These are phyloP conservation scores for Phytopythium vexans DNA, from an alignment of 352 stramenopile genomes.

Conservation along the genomic window DNA sequence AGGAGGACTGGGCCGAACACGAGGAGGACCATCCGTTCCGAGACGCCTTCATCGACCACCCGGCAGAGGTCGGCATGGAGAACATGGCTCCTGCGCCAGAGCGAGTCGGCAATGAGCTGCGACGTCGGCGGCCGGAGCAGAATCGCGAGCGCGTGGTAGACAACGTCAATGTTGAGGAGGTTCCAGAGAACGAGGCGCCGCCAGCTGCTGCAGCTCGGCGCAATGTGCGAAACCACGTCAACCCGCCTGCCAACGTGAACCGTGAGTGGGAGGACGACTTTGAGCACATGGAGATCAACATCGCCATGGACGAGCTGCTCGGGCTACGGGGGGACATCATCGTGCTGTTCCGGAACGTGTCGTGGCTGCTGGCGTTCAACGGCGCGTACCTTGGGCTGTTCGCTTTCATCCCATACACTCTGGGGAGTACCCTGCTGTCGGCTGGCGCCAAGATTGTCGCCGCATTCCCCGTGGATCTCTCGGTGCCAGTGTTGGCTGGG, in stretches of 20 bases:
- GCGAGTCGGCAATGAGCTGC: too few species aligned
- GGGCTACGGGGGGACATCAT: conserved; percentile 93
- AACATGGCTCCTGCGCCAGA: conserved; percentile 6
- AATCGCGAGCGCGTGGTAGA: conserved; percentile 16
- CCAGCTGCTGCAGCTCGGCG: conserved; percentile 20
- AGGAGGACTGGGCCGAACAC: conserved; percentile 33
- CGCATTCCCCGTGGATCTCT: conserved; percentile 40
- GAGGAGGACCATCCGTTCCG: conserved; percentile 32
- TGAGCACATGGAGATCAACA: conserved; percentile 92
- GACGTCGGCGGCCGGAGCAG: conserved; percentile 9
- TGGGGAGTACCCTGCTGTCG: conserved; percentile 90
- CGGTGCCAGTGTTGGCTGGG: conserved; percentile 7
- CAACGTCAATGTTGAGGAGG: conserved; percentile 5
- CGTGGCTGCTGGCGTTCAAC: conserved; percentile 97
- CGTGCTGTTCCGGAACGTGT: conserved; percentile 94
- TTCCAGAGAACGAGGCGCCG: conserved; percentile 7
- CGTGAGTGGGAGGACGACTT: conserved; percentile 86
- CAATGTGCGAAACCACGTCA: conserved; percentile 27
- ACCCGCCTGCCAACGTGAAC: conserved; percentile 44
- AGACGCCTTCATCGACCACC: conserved; percentile 42
- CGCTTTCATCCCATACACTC: conserved; percentile 93
- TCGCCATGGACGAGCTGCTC: conserved; percentile 97
- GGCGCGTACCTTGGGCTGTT: conserved; percentile 96
- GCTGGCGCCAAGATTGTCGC: conserved; percentile 57
- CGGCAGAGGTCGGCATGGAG: conserved; percentile 19